These are phyloP conservation scores for Candida nitratophila DNA, from an alignment of 805 yeast genomes.

Conservation along the genomic window DNA sequence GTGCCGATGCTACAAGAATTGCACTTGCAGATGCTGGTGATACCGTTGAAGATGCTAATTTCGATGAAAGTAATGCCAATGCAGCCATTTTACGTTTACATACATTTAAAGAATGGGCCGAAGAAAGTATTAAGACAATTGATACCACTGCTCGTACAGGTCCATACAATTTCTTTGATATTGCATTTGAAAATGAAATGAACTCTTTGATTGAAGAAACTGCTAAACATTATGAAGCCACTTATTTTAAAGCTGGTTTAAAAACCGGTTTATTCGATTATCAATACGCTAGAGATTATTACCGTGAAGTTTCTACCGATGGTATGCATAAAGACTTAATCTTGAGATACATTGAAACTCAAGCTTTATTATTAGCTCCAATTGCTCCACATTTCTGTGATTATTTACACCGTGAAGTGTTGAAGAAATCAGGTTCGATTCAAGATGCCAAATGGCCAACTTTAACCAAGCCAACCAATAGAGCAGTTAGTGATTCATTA, in stretches of 20 bases:
- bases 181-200: constrained; percentile 91
- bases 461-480: constrained; percentile 59
- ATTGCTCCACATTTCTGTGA: constrained; percentile 96
- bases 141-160: constrained; percentile 49
- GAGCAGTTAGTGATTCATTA: constrained; percentile 57
- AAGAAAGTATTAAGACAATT: constrained; percentile 52
- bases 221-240: constrained; percentile 57
- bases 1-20: constrained; percentile 96
- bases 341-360: constrained; percentile 75
- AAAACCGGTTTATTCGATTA: constrained; percentile 89
- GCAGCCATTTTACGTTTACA: constrained; percentile 93
- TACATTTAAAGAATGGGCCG: constrained; percentile 94
- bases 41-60: constrained; percentile 93
- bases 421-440: constrained; percentile 58
- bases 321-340: constrained; percentile 82
- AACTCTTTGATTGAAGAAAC: constrained; percentile 72
- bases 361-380: constrained; percentile 80
- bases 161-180: constrained; percentile 65
- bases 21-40: constrained; percentile 99
- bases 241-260: constrained; percentile 83
- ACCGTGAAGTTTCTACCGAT: constrained; percentile 64
- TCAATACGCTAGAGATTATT: constrained; percentile 93
- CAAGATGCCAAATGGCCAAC: constrained; percentile 76
- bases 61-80: constrained; percentile 93
- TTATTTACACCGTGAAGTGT: constrained; percentile 75